phyloP scores from a whole-genome alignment of 2,329 filamentous ascomycete genomes.

The Penicillium hordei region DNA sequence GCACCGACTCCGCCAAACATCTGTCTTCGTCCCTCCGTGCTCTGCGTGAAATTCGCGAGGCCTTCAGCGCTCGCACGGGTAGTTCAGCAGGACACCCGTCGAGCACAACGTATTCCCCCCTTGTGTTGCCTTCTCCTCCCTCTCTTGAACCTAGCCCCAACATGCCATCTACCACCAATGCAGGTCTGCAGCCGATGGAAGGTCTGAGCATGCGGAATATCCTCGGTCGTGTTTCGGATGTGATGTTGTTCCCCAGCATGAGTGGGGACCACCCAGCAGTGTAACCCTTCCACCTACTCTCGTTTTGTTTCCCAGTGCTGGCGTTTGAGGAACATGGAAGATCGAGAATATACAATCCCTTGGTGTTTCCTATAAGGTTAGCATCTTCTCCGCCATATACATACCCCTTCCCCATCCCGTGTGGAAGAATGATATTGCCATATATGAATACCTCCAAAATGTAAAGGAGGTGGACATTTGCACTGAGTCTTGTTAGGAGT shows the following conservation, averaged over 20 bases:
- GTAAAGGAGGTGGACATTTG: neutral
- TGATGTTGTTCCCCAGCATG: conserved; percentile 39
- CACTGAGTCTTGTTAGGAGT: neutral
- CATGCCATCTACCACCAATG: neutral
- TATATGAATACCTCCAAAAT: neutral
- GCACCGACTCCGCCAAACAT: conserved; percentile 37
- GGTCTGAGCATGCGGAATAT: conserved; percentile 34
- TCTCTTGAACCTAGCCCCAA: conserved; percentile 11
- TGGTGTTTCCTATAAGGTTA: neutral
- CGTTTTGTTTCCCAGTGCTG: neutral
- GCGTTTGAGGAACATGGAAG: neutral
- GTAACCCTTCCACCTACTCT: neutral
- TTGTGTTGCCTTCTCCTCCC: conserved; percentile 19
- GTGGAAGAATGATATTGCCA: neutral
- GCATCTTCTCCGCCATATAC: neutral
- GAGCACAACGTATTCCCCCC: conserved; percentile 8
- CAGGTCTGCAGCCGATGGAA: conserved; percentile 14
- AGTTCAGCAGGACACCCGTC: neutral
- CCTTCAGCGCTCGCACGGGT: conserved; percentile 25
- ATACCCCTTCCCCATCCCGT: neutral
- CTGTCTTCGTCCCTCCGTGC: conserved; percentile 35
- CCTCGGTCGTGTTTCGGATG: conserved; percentile 35
- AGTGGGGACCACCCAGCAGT: conserved; percentile 12
- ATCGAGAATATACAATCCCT: neutral
- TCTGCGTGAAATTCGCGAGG: conserved; percentile 33